Conservation (phyloP, 768 basidiomycete genomes). For the Psilocybe subaeruginosa region DNA sequence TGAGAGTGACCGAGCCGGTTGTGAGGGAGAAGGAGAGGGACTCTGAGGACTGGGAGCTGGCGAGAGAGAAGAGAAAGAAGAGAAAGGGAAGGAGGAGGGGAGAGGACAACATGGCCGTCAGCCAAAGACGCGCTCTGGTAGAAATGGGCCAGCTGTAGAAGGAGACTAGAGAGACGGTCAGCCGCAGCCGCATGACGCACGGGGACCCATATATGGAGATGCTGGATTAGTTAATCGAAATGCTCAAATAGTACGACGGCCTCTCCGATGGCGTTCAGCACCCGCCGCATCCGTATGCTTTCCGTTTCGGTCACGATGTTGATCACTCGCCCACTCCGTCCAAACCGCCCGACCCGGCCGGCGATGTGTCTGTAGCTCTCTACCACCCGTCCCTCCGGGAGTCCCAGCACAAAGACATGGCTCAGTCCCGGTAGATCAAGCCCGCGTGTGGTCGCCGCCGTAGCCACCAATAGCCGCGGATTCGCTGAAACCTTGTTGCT, state of each 20-base stretch:
- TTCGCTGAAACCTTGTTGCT: constrained; percentile 33
- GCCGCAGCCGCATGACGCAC: constrained; percentile 14
- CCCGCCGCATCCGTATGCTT: constrained; percentile 39
- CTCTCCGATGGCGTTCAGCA: constrained; percentile 38
- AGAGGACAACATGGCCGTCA: constrained; percentile 26
- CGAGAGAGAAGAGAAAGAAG: constrained; percentile 22
- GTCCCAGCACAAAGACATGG: constrained; percentile 76
- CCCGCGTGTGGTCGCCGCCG: constrained; percentile 71
- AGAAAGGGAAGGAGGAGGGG: constrained; percentile 8
- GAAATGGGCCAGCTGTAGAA: constrained; percentile 15
- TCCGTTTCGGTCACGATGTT: constrained; percentile 53
- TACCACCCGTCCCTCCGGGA: constrained; percentile 45
- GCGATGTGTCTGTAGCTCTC: constrained; percentile 73
- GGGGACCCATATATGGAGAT: constrained; percentile 5
- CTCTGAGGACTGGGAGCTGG: constrained; percentile 28
- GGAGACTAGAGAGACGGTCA: constrained; percentile 17
- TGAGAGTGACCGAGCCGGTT: constrained; percentile 47
- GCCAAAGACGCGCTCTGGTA: constrained; percentile 22
- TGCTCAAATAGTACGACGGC: constrained; percentile 50
- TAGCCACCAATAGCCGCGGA: constrained; percentile 69
- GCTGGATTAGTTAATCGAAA: constrained; percentile 45
- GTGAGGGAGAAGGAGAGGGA: constrained; percentile 58
- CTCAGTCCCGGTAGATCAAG: constrained; percentile 71
- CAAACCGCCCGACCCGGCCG: constrained; percentile 78
- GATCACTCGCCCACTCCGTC: constrained; percentile 66